Conservation (phyloP, 352 stramenopile genomes). For the Phytopythium oedochilum region DNA sequence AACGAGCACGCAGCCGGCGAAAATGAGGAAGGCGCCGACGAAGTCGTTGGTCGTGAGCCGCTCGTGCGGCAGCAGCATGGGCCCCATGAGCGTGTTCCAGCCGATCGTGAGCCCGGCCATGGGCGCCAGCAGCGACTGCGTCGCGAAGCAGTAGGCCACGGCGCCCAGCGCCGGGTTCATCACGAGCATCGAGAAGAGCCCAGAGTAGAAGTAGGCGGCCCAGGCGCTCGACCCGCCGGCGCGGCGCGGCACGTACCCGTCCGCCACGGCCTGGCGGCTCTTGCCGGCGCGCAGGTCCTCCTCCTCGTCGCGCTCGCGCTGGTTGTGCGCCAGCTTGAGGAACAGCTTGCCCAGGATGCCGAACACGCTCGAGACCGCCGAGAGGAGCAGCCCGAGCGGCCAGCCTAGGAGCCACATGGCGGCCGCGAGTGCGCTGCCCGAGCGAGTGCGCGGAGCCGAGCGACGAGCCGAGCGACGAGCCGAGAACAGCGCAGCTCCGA, state of each 20-base stretch:
- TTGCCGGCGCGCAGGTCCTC: constrained; percentile 18
- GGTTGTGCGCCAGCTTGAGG: constrained; percentile 76
- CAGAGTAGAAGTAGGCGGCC: constrained; percentile 68
- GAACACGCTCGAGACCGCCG: constrained; percentile 70
- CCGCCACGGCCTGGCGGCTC: constrained; percentile 10
- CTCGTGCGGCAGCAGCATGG: constrained; percentile 63
- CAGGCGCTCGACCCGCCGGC: constrained; percentile 20
- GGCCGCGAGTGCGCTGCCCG: too few species aligned
- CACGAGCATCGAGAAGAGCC: constrained; percentile 69
- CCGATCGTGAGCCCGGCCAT: constrained; percentile 81
- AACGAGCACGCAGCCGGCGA: constrained; percentile 71
- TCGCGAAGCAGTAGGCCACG: constrained; percentile 72
- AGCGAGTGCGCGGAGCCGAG: too few species aligned
- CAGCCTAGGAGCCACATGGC: constrained; percentile 62
- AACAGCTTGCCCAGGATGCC: constrained; percentile 78
- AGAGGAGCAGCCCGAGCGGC: constrained; percentile 72
- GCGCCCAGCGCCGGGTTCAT: constrained; percentile 66
- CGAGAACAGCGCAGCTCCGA: too few species aligned
- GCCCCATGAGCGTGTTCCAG: constrained; percentile 79
- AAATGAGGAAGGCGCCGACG: constrained; percentile 69
- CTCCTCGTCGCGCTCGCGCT: constrained; percentile 57
- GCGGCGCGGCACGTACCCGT: constrained; percentile 4
- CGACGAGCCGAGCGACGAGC: too few species aligned
- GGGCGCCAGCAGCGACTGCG: constrained; percentile 73
- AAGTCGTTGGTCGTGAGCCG: constrained; percentile 72